Evolutionary conservation across 441 rosid species (phyloP).

Genomic region (Croton laevigatus): DNA sequence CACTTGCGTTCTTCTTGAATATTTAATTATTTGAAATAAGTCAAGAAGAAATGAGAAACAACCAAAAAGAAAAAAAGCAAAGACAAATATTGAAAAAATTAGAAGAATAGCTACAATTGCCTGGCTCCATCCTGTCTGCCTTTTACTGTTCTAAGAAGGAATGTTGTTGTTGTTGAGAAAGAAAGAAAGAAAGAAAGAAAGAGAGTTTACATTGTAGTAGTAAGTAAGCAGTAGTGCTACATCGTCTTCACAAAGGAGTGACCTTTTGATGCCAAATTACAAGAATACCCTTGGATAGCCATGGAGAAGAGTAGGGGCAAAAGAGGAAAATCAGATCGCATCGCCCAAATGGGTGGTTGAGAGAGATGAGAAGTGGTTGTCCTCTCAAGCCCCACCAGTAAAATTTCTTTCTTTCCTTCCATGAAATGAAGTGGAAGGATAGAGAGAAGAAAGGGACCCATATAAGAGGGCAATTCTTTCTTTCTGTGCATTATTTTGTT

Average conservation of each 20-base stretch:
- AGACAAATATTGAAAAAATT: conserved; percentile 19
- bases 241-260: conserved; percentile 5
- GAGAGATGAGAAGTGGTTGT: conserved; percentile 42
- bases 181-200: neutral
- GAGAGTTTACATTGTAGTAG: conserved; percentile 12
- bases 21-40: neutral
- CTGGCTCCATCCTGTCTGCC: conserved; percentile 79
- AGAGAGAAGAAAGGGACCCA: conserved; percentile 20
- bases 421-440: neutral
- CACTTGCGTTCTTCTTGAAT: neutral
- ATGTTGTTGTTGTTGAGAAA: conserved; percentile 18
- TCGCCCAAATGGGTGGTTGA: conserved; percentile 46
- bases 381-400: conserved; percentile 32
- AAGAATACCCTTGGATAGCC: conserved; percentile 19
- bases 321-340: conserved; percentile 18
- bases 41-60: neutral
- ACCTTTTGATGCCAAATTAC: conserved; percentile 3
- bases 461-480: conserved; percentile 9
- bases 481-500: conserved; percentile 26
- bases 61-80: conserved; percentile 12
- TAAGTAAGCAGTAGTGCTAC: neutral
- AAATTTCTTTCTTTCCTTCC: conserved; percentile 7
- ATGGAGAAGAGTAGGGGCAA: conserved; percentile 12
- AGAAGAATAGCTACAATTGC: conserved; percentile 39
- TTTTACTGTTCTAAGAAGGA: conserved; percentile 31